Conservation (phyloP, 257 asterid species). For the Fraxinus quadrangulata region DNA sequence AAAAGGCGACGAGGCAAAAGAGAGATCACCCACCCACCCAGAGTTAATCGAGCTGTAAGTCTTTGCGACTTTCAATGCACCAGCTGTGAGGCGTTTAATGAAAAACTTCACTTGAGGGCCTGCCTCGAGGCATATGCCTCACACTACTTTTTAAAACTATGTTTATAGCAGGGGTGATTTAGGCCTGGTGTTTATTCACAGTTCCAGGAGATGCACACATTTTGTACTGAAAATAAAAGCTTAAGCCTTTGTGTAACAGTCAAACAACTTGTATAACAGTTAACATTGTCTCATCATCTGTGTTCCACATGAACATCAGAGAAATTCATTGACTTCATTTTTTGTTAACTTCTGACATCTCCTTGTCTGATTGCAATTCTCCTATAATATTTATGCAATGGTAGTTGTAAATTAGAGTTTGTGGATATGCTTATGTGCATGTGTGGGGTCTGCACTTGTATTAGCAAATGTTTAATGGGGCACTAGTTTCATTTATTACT, state of each 20-base stretch:
- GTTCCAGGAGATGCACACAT: not conserved
- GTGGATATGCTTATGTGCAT: not conserved
- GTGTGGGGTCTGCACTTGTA: not conserved
- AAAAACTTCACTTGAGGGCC: not conserved
- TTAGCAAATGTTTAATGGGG: not conserved
- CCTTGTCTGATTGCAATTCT: not conserved
- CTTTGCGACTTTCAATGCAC: not conserved
- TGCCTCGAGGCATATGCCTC: not conserved
- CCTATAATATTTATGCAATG: not conserved
- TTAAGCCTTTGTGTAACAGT: not conserved
- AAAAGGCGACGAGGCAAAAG: not conserved
- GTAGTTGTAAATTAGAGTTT: not conserved
- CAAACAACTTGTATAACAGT: not conserved
- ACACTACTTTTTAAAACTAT: not conserved
- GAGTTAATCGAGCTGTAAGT: not conserved
- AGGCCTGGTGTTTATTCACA: not conserved
- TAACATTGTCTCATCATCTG: not conserved
- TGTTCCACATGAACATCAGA: not conserved
- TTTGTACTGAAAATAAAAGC: not conserved
- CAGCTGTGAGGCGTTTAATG: not conserved
- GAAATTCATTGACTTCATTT: slow-evolving; percentile 7
- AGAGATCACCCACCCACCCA: not conserved
- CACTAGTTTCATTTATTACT: not conserved
- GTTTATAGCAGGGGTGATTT: not conserved
- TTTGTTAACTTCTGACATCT: not conserved